Evolutionary conservation across 306 rosid species (phyloP).

Genomic region (Ormosia semicastrata): DNA sequence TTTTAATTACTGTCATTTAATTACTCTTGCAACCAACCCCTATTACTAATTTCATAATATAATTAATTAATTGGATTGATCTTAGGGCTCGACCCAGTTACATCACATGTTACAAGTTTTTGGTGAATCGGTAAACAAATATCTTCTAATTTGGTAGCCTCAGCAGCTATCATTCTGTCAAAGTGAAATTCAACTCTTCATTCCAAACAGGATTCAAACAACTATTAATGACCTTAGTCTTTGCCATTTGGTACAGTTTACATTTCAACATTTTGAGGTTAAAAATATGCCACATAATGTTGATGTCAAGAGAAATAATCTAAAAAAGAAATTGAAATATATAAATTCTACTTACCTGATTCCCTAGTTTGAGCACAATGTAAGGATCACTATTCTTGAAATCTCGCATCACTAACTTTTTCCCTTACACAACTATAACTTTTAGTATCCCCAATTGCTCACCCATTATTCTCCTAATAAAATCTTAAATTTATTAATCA

Average conservation of each 20-base stretch:
- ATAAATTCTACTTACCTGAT: conserved; percentile 54
- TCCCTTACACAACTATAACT: conserved; percentile 79
- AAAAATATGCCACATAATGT: background rate
- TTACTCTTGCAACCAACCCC: too few species aligned
- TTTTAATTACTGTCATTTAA: too few species aligned
- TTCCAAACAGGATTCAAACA: conserved; percentile 98
- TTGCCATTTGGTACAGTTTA: conserved; percentile 67
- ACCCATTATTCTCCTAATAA: conserved; percentile 48
- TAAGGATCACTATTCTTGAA: conserved; percentile 97
- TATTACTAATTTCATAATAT: too few species aligned
- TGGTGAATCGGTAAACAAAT: too few species aligned
- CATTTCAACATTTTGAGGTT: conserved; percentile 12
- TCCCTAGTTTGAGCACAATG: conserved; percentile 85
- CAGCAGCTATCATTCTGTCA: too few species aligned
- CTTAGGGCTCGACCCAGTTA: too few species aligned
- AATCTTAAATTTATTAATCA: conserved; percentile 5
- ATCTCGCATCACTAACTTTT: conserved; percentile 80
- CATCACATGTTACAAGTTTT: too few species aligned
- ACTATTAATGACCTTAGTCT: conserved; percentile 89
- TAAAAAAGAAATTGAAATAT: background rate
- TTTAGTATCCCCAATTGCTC: conserved; percentile 70
- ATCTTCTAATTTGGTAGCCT: too few species aligned
- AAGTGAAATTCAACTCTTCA: conserved; percentile 77
- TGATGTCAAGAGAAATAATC: conserved; percentile 12
- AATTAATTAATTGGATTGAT: too few species aligned